These are phyloP conservation scores for Ophiosphaerella narmari DNA, from an alignment of 2,329 filamentous ascomycete genomes.

Conservation along the genomic window DNA sequence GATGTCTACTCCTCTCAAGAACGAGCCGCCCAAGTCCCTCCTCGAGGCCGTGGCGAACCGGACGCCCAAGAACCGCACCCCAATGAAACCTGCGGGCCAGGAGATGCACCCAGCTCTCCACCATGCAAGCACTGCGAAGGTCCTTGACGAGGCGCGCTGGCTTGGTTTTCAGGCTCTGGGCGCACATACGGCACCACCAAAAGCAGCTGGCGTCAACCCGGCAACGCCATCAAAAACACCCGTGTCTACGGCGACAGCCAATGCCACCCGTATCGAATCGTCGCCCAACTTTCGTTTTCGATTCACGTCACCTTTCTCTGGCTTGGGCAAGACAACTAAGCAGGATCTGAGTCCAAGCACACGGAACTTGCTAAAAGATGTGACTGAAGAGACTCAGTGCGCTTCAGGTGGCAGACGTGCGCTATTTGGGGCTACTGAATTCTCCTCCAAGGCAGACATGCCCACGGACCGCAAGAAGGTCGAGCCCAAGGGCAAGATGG, in stretches of 20 bases:
- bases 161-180: slow-evolving; percentile 77
- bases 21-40: slow-evolving; percentile 26
- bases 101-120: slow-evolving; percentile 93
- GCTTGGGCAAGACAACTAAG: slow-evolving; percentile 67
- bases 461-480: slow-evolving; percentile 71
- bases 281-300: slow-evolving; percentile 70
- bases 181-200: slow-evolving; percentile 56
- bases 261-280: slow-evolving; percentile 40
- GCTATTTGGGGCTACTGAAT: slow-evolving; percentile 41
- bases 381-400: slow-evolving; percentile 60
- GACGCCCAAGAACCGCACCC: slow-evolving; percentile 65
- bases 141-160: slow-evolving; percentile 78
- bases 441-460: slow-evolving; percentile 46
- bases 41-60: slow-evolving; percentile 25
- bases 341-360: slow-evolving; percentile 68
- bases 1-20: slow-evolving; percentile 55
- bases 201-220: slow-evolving; percentile 53
- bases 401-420: slow-evolving; percentile 45
- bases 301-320: slow-evolving; percentile 59
- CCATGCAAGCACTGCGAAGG: slow-evolving; percentile 73
- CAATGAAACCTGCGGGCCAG: slow-evolving; percentile 70
- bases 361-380: slow-evolving; percentile 64
- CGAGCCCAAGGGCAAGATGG: slow-evolving; percentile 74
- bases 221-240: slow-evolving; percentile 67
- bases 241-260: slow-evolving; percentile 25